Percentiles rank a stretch among this genome's conserved stretches.
phyloP scores from a whole-genome alignment of 768 basidiomycete species.

The Tulasnella sp. region DNA sequence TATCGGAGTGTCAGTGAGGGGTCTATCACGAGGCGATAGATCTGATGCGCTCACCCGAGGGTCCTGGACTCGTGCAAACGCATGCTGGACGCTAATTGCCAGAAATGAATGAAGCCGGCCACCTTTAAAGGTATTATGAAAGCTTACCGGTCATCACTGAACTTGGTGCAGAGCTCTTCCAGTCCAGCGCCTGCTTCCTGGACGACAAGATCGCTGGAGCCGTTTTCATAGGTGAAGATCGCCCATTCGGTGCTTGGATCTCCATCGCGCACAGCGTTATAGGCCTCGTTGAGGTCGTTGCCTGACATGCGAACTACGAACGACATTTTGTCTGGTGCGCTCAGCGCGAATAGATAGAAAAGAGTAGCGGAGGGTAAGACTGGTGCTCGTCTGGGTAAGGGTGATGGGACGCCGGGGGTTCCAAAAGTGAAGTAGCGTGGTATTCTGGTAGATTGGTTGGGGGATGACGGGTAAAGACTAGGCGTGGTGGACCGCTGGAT shows the following conservation, averaged over 20 bases:
- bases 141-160: slow-evolving; percentile 31
- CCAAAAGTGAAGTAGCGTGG: no score
- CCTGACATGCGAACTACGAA: slow-evolving; percentile 11
- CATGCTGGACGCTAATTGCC: slow-evolving; percentile 30
- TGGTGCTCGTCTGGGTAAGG: no score
- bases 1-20: background rate
- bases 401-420: no score
- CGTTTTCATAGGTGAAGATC: slow-evolving; percentile 22
- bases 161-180: slow-evolving; percentile 33
- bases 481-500: no score
- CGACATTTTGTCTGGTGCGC: slow-evolving; percentile 5
- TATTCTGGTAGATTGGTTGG: no score
- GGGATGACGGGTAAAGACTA: no score
- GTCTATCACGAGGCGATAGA: background rate
- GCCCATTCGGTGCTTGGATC: slow-evolving; percentile 17
- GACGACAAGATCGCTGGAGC: slow-evolving; percentile 29
- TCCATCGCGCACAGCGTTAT: slow-evolving; percentile 5
- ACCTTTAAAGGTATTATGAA: slow-evolving; percentile 8
- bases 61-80: slow-evolving; percentile 30
- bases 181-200: slow-evolving; percentile 30
- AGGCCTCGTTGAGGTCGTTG: slow-evolving; percentile 4
- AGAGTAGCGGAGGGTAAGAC: no score
- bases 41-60: slow-evolving; percentile 23
- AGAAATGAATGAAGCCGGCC: background rate
- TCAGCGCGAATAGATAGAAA: slow-evolving; percentile 12